Evolutionary conservation across 78 protist species (phyloP), one percentile per base, ranked within the genome.

Genomic region (Paratrimastix pyriformis): DNA sequence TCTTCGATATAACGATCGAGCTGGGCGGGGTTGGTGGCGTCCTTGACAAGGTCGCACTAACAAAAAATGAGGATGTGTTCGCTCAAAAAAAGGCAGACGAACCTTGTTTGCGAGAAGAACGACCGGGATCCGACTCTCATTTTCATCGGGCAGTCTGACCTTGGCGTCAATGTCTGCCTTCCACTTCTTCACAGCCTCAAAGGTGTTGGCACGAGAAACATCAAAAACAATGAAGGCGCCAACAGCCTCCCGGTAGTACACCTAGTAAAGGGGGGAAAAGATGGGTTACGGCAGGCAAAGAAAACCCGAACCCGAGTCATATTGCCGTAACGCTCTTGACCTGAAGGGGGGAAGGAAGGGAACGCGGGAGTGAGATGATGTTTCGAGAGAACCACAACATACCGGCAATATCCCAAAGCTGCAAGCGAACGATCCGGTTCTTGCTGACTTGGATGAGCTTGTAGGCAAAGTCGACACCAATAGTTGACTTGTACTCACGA

Each of bases 331-430:
- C 77, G 26, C 33, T 74, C 77, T 57, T 74, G 77, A 50, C 77
- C 69, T 64, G 13, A 18, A 64, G 21, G 21, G 35, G 13, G 35
- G 21, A 24, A 13, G 21, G 21, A 64, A 64, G 13, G 32, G 35
- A 64, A 64, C 32, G 18, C 35, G 35, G 35, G 35, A 18, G 21
- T 64, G 18, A 64, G 18, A 64, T 38, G 35, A 64, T 24, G 13
- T 15, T 64, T 13, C 35, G 32, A 18, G 35, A 64, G 35, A 64
- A 64, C 69, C n/a, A n/a, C n/a, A n/a, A n/a, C n/a, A n/a, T n/a
- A n/a, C n/a, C 77, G 30, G 77, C 77, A 74, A 74, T 74, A 57
- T 74, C 77, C 77, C 77, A 74, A 59, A 74, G 66, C 33, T 74
- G 77, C 40, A 74, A 11, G n/a, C 77, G 59, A 30, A 74, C 77